These are phyloP conservation scores for Tuber umbilicatum DNA, from an alignment of 495 filamentous ascomycete species.

Conservation along the genomic window DNA sequence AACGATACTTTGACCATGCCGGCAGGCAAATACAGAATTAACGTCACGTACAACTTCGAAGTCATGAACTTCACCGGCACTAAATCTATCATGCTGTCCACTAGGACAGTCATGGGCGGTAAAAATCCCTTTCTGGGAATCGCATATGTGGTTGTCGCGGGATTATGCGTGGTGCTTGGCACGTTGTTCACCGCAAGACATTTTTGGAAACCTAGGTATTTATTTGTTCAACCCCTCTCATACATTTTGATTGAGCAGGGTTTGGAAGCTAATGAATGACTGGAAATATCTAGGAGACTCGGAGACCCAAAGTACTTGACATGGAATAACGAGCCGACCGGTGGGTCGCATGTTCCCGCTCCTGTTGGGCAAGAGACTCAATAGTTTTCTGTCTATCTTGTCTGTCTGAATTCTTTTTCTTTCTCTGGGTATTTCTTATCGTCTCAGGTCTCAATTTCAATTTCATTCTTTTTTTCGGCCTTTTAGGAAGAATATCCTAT, in stretches of 20 bases:
- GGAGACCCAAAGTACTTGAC: conserved; percentile 95
- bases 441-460: conserved; percentile 9
- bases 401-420: not conserved
- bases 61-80: conserved; percentile 78
- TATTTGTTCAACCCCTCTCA: conserved; percentile 8
- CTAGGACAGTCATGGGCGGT: conserved; percentile 88
- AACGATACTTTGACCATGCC: conserved; percentile 67
- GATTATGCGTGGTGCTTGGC: conserved; percentile 83
- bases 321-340: conserved; percentile 73
- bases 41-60: conserved; percentile 61
- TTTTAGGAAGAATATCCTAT: not conserved
- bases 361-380: conserved; percentile 3
- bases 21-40: conserved; percentile 62
- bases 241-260: not conserved
- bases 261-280: conserved; percentile 16
- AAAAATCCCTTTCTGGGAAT: conserved; percentile 95
- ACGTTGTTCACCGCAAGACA: conserved; percentile 81
- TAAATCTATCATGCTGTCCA: conserved; percentile 90
- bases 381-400: not conserved
- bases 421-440: conserved; percentile 13
- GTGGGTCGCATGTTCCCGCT: conserved; percentile 39
- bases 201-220: conserved; percentile 78
- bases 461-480: not conserved
- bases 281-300: conserved; percentile 61
- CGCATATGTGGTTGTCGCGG: conserved; percentile 88